Percentiles rank a stretch among this genome's conserved stretches.
Evolutionary conservation across 345 rosid species (phyloP).

Genomic region (Mallotus nudiflorus): DNA sequence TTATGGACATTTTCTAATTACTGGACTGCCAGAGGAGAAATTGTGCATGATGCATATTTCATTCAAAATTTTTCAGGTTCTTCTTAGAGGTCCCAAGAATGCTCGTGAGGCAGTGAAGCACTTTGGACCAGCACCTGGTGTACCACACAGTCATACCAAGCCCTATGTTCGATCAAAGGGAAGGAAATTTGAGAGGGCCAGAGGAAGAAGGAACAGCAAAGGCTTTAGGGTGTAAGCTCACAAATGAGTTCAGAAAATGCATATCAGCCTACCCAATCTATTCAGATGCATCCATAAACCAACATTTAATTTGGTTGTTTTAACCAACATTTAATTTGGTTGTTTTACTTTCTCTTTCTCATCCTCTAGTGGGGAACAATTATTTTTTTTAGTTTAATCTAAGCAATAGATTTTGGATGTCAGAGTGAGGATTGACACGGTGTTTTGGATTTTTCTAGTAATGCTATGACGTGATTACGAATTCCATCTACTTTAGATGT

Average conservation of each 20-base stretch:
- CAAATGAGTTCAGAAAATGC: neutral
- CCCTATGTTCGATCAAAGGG: slow-evolving; percentile 37
- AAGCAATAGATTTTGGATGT: slow-evolving; percentile 1
- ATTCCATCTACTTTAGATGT: neutral
- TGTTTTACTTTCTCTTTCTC: neutral
- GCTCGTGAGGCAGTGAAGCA: slow-evolving; percentile 39
- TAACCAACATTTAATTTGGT: neutral
- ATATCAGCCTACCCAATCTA: neutral
- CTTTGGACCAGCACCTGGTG: slow-evolving; percentile 42
- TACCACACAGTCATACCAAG: slow-evolving; percentile 38
- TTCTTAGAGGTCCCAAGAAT: slow-evolving; percentile 34
- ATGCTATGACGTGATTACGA: neutral
- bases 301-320: neutral
- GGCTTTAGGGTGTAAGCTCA: slow-evolving; percentile 30
- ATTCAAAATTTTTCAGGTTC: slow-evolving; percentile 20
- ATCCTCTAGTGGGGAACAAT: neutral
- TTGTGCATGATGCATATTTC: neutral
- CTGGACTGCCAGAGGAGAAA: neutral
- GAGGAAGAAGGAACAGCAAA: slow-evolving; percentile 33
- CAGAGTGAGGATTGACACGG: neutral
- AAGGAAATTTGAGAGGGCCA: slow-evolving; percentile 36
- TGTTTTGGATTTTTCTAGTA: neutral
- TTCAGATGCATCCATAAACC: neutral
- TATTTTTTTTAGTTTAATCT: slow-evolving; percentile 9
- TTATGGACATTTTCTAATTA: neutral